phyloP scores from a whole-genome alignment of 2,329 filamentous ascomycete genomes.

The Pseudopyrenochaeta lycopersici region DNA sequence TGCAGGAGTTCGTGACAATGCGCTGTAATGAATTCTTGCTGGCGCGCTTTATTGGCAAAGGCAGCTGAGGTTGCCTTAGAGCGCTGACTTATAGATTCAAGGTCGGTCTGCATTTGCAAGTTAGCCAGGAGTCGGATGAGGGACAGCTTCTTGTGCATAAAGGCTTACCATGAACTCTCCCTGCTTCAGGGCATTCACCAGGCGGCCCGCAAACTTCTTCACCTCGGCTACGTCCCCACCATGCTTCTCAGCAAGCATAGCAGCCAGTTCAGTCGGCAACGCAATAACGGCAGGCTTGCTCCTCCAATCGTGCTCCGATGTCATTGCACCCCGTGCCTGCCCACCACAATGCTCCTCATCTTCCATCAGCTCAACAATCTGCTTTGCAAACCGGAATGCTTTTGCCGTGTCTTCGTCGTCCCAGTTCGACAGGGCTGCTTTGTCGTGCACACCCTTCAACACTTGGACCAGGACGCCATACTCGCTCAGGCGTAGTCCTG shows the following conservation, averaged over 20 bases:
- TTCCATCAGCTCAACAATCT: slow-evolving; percentile 54
- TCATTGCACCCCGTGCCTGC: slow-evolving; percentile 13
- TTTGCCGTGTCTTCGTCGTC: slow-evolving; percentile 47
- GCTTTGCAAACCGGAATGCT: slow-evolving; percentile 49
- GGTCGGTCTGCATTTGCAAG: slow-evolving; percentile 3
- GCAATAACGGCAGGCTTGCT: slow-evolving; percentile 50
- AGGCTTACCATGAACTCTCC: slow-evolving; percentile 27
- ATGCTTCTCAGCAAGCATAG: slow-evolving; percentile 50
- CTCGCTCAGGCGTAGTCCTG: slow-evolving; percentile 33
- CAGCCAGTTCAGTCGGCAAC: slow-evolving; percentile 55
- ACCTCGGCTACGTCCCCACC: slow-evolving; percentile 51
- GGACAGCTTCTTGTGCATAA: background rate
- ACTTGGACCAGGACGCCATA: slow-evolving; percentile 41
- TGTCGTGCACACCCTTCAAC: slow-evolving; percentile 46
- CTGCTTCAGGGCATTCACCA: slow-evolving; percentile 48
- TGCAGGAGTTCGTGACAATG: slow-evolving; percentile 36
- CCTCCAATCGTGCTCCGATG: slow-evolving; percentile 37
- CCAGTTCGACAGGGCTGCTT: slow-evolving; percentile 48
- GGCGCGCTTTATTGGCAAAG: slow-evolving; percentile 5
- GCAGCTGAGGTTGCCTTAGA: slow-evolving; percentile 14
- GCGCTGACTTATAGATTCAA: slow-evolving; percentile 10
- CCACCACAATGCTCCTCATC: slow-evolving; percentile 48
- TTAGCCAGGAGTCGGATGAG: background rate
- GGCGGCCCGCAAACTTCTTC: slow-evolving; percentile 49
- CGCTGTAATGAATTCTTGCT: slow-evolving; percentile 4